Percentiles rank a stretch among this genome's conserved stretches.
phyloP scores from a whole-genome alignment of 495 filamentous ascomycete species.

The Penicilliopsis zonata region DNA sequence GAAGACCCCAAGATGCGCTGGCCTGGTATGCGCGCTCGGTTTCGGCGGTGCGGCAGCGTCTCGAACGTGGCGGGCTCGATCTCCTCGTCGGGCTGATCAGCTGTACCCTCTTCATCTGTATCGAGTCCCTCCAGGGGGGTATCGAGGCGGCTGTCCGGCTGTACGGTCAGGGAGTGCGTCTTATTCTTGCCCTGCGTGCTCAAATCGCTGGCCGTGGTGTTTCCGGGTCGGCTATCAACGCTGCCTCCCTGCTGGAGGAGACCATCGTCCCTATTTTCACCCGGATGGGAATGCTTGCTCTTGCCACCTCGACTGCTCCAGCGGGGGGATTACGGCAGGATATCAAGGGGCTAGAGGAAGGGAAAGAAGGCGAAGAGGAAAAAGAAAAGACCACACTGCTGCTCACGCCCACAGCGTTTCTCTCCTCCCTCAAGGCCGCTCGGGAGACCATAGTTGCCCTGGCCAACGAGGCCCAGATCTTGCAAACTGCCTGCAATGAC shows the following conservation, averaged over 20 bases:
- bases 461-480: constrained; percentile 9
- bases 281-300: constrained; percentile 15
- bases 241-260: no score
- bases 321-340: constrained; percentile 6
- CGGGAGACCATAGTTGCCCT: constrained; percentile 20
- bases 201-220: constrained; percentile 14
- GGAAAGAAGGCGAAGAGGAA: neutral
- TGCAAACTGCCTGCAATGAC: constrained; percentile 10
- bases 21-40: constrained; percentile 37
- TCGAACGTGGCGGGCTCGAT: constrained; percentile 20
- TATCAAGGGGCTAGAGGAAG: no score
- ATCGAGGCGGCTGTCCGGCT: constrained; percentile 18
- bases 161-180: constrained; percentile 23
- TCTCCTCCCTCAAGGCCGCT: constrained; percentile 17
- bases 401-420: no score
- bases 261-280: constrained; percentile 27
- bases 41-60: constrained; percentile 33
- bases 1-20: no score
- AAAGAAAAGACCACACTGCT: no score
- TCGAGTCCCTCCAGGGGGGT: constrained; percentile 39
- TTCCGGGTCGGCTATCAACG: no score
- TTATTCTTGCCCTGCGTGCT: constrained; percentile 16
- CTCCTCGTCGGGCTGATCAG: constrained; percentile 33
- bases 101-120: constrained; percentile 46
- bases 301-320: constrained; percentile 3